phyloP scores from a whole-genome alignment of 2,329 filamentous ascomycete genomes.

The Zymoseptoria ardabiliae region DNA sequence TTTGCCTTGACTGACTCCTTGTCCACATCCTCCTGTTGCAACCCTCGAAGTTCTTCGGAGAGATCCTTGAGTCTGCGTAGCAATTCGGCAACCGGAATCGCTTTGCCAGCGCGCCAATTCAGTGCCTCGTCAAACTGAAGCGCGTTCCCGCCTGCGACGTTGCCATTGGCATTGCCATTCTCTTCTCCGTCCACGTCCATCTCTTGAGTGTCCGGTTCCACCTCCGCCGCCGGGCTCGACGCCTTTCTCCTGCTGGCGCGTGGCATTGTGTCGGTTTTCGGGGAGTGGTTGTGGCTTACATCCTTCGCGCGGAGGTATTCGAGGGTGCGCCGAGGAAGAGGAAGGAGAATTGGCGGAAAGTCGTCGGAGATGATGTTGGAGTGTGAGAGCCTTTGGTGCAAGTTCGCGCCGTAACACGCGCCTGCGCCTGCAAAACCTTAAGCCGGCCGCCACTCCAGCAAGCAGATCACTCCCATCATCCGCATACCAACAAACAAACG shows the following conservation, averaged over 20 bases:
- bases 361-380: neutral
- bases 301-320: neutral
- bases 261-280: constrained; percentile 5
- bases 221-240: constrained; percentile 11
- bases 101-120: constrained; percentile 85
- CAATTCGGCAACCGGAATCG: constrained; percentile 76
- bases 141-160: constrained; percentile 9
- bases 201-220: constrained; percentile 12
- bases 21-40: constrained; percentile 82
- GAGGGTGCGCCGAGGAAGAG: neutral
- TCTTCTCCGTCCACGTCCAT: constrained; percentile 18
- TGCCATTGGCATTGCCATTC: constrained; percentile 12
- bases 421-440: neutral
- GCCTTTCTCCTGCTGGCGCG: constrained; percentile 13
- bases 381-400: neutral
- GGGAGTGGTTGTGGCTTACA: neutral
- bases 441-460: neutral
- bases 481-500: no score
- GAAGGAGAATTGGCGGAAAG: neutral
- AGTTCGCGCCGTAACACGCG: neutral
- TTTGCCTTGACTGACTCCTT: constrained; percentile 76
- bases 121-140: constrained; percentile 80
- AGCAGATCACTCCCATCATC: neutral
- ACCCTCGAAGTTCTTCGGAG: constrained; percentile 70
- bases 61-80: constrained; percentile 73